Percentiles rank a stretch among this genome's conserved stretches.
phyloP scores from a whole-genome alignment of 306 rosid genomes.

The Argentina anserina region DNA sequence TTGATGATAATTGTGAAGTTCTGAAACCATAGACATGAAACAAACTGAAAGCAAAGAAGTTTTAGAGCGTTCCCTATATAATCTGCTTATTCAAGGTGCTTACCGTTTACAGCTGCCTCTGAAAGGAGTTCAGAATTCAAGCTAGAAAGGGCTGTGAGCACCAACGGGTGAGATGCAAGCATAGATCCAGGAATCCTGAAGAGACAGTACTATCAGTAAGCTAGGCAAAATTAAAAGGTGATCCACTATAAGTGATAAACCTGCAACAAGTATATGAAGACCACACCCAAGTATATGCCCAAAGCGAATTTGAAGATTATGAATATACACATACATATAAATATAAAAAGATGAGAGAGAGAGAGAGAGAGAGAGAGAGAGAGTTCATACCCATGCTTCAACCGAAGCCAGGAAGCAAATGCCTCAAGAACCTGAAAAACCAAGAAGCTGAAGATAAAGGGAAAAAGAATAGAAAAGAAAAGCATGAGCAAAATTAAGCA shows the following conservation, averaged over 20 bases:
- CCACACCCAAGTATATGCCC: too few relatives aligned
- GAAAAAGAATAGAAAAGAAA: conserved; percentile 16
- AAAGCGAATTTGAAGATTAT: not conserved
- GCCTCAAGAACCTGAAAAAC: conserved; percentile 92
- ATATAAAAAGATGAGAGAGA: not conserved
- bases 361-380: conserved; percentile 2
- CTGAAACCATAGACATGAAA: not conserved
- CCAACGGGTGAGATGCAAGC: conserved; percentile 91
- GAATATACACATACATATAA: not conserved
- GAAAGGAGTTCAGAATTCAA: conserved; percentile 84
- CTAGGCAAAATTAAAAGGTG: not conserved
- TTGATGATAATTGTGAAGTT: too few relatives aligned
- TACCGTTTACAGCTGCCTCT: conserved; percentile 99
- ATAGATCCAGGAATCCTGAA: conserved; percentile 87
- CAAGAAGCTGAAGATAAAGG: conserved; percentile 22
- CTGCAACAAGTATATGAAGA: too few relatives aligned
- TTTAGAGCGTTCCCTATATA: not conserved
- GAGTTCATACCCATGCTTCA: conserved; percentile 84
- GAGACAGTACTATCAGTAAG: not conserved
- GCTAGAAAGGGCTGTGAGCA: conserved; percentile 86
- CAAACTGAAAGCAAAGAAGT: not conserved
- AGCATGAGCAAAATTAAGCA: conserved; percentile 4
- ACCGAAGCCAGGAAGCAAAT: conserved; percentile 99
- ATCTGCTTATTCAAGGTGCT: conserved; percentile 4
- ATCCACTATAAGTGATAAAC: not conserved